These are phyloP conservation scores for Gillenia trifoliata DNA, from an alignment of 306 rosid species.

Conservation along the genomic window DNA sequence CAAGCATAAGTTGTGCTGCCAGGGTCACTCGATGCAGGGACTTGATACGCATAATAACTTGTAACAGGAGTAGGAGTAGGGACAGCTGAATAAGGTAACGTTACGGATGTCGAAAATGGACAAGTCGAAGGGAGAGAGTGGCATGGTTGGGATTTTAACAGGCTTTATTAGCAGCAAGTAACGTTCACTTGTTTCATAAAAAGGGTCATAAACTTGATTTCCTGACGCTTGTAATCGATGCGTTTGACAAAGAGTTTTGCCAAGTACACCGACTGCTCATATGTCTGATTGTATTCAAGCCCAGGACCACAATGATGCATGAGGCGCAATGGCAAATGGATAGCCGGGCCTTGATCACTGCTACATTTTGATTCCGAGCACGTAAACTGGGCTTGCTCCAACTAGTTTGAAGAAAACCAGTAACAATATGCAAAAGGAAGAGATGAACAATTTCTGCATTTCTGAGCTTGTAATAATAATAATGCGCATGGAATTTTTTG, in stretches of 20 bases:
- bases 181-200: too few relatives aligned
- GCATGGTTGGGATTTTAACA: not conserved
- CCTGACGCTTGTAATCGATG: conserved; percentile 32
- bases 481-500: too few relatives aligned
- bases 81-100: conserved; percentile 25
- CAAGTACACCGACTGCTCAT: not conserved
- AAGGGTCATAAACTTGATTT: conserved; percentile 11
- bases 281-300: conserved; percentile 17
- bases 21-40: conserved; percentile 21
- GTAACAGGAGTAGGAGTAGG: too few relatives aligned
- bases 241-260: conserved; percentile 11
- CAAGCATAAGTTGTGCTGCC: conserved; percentile 1
- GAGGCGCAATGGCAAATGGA: not conserved
- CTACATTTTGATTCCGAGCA: too few relatives aligned
- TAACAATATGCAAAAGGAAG: too few relatives aligned
- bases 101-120: fast-evolving
- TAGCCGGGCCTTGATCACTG: too few relatives aligned
- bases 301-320: conserved; percentile 15
- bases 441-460: not conserved
- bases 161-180: conserved; percentile 8
- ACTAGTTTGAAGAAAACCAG: too few relatives aligned
- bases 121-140: conserved; percentile 19
- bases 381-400: too few relatives aligned
- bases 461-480: not conserved
- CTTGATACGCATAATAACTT: too few relatives aligned